These are phyloP conservation scores for Angophora floribunda DNA, from an alignment of 345 rosid genomes.

Conservation along the genomic window DNA sequence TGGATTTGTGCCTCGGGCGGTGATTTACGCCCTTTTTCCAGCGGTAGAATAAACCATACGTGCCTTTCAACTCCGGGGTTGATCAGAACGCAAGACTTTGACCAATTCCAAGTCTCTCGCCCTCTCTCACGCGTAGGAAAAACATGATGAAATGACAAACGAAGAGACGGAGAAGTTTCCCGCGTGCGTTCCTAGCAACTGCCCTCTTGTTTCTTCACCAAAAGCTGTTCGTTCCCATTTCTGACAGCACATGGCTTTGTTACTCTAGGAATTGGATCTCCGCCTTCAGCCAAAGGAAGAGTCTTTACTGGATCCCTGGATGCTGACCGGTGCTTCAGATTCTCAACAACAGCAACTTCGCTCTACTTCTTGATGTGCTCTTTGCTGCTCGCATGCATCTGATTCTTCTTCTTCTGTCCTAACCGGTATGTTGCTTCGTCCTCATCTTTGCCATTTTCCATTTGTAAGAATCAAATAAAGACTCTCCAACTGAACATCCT, in stretches of 20 bases:
- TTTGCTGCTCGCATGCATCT: background rate
- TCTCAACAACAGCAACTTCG: background rate
- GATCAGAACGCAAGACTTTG: background rate
- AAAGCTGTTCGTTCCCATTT: background rate
- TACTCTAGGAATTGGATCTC: background rate
- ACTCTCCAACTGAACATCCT: background rate
- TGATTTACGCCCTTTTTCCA: no score
- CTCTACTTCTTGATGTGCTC: background rate
- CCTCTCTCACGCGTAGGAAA: no score
- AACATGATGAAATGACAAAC: rapidly evolving
- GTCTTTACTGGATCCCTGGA: background rate
- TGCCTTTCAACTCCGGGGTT: background rate
- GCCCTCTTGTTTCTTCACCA: no score
- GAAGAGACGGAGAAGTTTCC: no score
- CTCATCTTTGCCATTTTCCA: background rate
- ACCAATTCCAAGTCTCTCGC: background rate
- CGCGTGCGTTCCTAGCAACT: background rate
- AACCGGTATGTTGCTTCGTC: background rate
- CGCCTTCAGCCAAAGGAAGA: background rate
- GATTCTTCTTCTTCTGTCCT: background rate
- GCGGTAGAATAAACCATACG: background rate
- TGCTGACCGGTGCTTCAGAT: background rate
- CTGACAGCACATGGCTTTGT: background rate
- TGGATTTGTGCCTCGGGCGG: no score
- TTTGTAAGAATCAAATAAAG: background rate